Evolutionary conservation across 2,329 filamentous ascomycete genomes (phyloP).

Genomic region (Phyllosticta capitalensis): DNA sequence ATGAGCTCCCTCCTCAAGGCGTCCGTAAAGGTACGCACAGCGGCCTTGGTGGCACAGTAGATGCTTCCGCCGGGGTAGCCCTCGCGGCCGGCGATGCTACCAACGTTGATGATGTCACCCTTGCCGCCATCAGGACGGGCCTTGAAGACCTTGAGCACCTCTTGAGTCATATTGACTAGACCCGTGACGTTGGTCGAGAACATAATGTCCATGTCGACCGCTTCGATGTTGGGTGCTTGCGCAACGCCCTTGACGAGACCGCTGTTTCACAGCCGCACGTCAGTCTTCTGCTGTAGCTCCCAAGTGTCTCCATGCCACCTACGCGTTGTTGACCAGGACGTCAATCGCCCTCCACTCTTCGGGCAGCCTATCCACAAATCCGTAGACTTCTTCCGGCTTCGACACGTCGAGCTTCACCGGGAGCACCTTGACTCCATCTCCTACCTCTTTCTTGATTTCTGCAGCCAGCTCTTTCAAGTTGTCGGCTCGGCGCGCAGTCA

Average conservation of each 20-base stretch:
- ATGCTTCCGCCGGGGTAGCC: conserved; percentile 78
- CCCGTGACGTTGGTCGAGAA: conserved; percentile 90
- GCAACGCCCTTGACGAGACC: conserved; percentile 85
- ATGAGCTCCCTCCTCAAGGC: conserved; percentile 75
- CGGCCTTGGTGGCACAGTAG: conserved; percentile 90
- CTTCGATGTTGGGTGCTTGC: conserved; percentile 70
- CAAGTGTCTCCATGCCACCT: conserved; percentile 13
- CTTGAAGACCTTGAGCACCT: conserved; percentile 74
- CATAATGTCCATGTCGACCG: conserved; percentile 79
- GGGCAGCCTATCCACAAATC: conserved; percentile 64
- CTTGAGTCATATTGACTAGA: conserved; percentile 94
- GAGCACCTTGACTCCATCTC: conserved; percentile 66
- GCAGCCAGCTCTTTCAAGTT: conserved; percentile 64
- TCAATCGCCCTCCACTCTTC: conserved; percentile 77
- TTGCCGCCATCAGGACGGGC: conserved; percentile 56
- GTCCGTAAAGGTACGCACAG: conserved; percentile 76
- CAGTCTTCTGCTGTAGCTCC: background rate
- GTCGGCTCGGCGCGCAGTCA: conserved; percentile 82
- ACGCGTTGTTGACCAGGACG: conserved; percentile 95
- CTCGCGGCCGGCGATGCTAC: conserved; percentile 83
- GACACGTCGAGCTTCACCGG: conserved; percentile 82
- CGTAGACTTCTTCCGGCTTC: conserved; percentile 61
- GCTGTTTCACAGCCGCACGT: conserved; percentile 34
- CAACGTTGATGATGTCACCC: conserved; percentile 94
- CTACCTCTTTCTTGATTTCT: conserved; percentile 68